These are phyloP conservation scores for Penstemon eatonii DNA, from an alignment of 257 asterid species.

Conservation along the genomic window DNA sequence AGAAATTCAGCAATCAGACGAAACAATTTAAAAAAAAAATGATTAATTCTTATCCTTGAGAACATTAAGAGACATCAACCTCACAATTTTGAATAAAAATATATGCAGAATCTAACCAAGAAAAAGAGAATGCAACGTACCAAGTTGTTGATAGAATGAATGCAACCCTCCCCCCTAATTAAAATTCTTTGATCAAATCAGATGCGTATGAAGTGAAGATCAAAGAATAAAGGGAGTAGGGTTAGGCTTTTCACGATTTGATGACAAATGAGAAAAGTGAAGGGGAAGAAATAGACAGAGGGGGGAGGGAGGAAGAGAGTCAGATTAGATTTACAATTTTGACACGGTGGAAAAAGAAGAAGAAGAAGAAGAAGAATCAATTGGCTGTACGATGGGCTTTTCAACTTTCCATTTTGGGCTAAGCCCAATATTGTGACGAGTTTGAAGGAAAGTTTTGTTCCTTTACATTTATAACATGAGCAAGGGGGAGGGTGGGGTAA, in stretches of 20 bases:
- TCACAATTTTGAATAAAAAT: constrained; percentile 20
- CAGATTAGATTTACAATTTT: constrained; percentile 32
- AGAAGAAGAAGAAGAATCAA: constrained; percentile 25
- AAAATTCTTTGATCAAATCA: constrained; percentile 36
- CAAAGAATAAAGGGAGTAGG: constrained; percentile 34
- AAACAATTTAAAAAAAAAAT: not conserved
- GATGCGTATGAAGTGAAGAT: constrained; percentile 45
- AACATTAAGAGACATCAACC: not conserved
- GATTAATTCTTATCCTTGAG: not conserved
- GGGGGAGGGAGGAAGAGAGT: constrained; percentile 20
- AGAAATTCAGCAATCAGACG: constrained; percentile 11
- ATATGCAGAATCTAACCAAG: constrained; percentile 1
- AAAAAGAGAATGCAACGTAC: constrained; percentile 36
- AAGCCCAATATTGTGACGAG: constrained; percentile 18
- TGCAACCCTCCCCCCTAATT: constrained; percentile 30
- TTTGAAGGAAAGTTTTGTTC: no score
- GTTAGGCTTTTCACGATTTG: constrained; percentile 40
- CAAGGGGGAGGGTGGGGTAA: no score
- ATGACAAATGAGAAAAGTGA: constrained; percentile 14
- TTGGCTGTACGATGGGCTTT: constrained; percentile 23
- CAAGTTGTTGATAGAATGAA: constrained; percentile 37
- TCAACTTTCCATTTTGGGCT: constrained; percentile 16
- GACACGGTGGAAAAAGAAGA: constrained; percentile 30
- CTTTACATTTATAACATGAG: not conserved
- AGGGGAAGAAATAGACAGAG: constrained; percentile 16